Evolutionary conservation across 2,329 filamentous ascomycete species (phyloP).

Genomic region (Colletotrichum shisoi): DNA sequence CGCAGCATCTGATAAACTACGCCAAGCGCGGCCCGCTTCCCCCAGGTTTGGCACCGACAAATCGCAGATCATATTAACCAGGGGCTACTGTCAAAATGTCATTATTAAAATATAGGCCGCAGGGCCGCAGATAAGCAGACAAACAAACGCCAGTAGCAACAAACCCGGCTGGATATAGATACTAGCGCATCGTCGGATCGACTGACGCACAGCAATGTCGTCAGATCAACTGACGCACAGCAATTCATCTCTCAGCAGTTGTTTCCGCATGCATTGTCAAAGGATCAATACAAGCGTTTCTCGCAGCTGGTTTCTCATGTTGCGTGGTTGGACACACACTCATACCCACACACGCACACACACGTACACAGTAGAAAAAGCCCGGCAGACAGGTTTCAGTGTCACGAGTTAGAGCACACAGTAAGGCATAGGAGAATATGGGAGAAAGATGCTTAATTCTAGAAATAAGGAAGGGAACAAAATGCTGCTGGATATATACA

Average conservation of each 20-base stretch:
- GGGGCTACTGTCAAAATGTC: not conserved
- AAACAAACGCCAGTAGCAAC: not conserved
- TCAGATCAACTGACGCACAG: not conserved
- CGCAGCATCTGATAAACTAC: not conserved
- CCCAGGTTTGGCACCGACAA: conserved; percentile 11
- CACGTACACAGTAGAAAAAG: not conserved
- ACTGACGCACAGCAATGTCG: not conserved
- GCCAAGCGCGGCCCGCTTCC: not conserved
- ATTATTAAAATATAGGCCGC: not conserved
- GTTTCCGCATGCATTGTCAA: not conserved
- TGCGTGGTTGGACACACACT: not conserved
- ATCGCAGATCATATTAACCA: conserved; percentile 27
- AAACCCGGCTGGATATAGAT: not conserved
- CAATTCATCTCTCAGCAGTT: not conserved
- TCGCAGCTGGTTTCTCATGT: not conserved
- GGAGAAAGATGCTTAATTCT: too few species aligned
- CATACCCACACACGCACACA: too few species aligned
- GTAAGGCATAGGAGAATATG: too few species aligned
- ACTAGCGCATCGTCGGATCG: not conserved
- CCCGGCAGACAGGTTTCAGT: conserved; percentile 10
- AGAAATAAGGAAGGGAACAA: too few species aligned
- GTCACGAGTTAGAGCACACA: too few species aligned
- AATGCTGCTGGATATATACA: too few species aligned
- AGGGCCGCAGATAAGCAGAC: not conserved
- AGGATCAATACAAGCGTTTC: not conserved